phyloP scores from a whole-genome alignment of 306 rosid species.

The Glycyrrhiza uralensis region DNA sequence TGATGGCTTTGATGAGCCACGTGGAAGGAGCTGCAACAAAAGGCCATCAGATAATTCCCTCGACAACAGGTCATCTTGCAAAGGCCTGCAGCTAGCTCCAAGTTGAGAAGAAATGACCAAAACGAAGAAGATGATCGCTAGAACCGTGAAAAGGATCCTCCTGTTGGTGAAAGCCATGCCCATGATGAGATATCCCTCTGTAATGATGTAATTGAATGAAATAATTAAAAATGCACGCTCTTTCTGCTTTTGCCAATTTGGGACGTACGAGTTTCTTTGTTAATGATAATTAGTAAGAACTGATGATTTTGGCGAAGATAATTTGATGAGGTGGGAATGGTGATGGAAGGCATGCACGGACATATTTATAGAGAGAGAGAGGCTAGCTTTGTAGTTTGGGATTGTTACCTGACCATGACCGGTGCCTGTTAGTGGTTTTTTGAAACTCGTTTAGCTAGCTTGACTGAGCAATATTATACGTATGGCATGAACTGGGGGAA shows the following conservation, averaged over 20 bases:
- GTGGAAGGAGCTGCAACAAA: conserved; percentile 38
- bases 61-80: conserved; percentile 37
- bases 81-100: conserved; percentile 42
- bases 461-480: conserved; percentile 26
- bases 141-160: conserved; percentile 23
- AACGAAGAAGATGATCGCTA: conserved; percentile 27
- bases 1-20: conserved; percentile 21
- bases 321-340: background rate
- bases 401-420: conserved; percentile 21
- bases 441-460: background rate
- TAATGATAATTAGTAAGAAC: background rate
- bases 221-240: background rate
- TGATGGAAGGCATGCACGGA: background rate
- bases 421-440: background rate
- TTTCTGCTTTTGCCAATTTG: background rate
- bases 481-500: conserved; percentile 27
- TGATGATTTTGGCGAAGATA: too few species aligned
- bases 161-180: background rate
- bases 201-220: background rate
- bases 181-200: background rate
- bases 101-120: conserved; percentile 26
- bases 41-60: conserved; percentile 34
- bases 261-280: background rate
- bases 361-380: background rate
- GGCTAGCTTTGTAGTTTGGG: background rate